Evolutionary conservation across 805 yeast genomes (phyloP).

Genomic region (Zygoascus ofunaensis): DNA sequence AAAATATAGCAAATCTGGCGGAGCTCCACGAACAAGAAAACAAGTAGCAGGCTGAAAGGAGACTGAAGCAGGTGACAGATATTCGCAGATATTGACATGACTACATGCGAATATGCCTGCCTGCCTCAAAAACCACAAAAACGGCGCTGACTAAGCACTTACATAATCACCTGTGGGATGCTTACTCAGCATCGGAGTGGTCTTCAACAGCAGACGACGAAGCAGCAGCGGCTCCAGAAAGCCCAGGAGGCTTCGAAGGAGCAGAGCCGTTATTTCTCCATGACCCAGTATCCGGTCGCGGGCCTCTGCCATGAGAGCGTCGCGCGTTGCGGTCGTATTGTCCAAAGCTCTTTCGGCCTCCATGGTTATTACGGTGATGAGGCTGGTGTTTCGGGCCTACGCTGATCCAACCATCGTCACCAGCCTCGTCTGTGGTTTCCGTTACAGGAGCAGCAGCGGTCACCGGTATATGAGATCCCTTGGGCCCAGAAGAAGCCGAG

Average conservation of each 20-base stretch:
- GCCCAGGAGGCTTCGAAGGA: not conserved
- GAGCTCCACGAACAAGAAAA: too few relatives aligned
- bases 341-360: constrained; percentile 2
- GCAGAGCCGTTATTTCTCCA: not conserved
- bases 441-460: not conserved
- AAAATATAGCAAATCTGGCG: too few relatives aligned
- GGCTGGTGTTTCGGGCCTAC: constrained; percentile 19
- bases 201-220: not conserved
- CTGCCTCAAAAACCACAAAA: too few relatives aligned
- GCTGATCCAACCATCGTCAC: constrained; percentile 20
- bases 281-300: not conserved
- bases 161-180: too few relatives aligned
- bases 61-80: too few relatives aligned
- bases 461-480: too few relatives aligned
- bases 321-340: not conserved
- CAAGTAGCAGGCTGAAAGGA: too few relatives aligned
- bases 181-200: not conserved
- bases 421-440: constrained; percentile 7
- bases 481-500: not conserved
- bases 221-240: not conserved
- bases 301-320: not conserved
- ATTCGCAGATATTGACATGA: not conserved
- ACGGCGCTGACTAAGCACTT: too few relatives aligned
- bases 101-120: not conserved
- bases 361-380: constrained; percentile 2